These are phyloP conservation scores for Cichorium intybus DNA, from an alignment of 140 eudicot genomes.

Conservation along the genomic window DNA sequence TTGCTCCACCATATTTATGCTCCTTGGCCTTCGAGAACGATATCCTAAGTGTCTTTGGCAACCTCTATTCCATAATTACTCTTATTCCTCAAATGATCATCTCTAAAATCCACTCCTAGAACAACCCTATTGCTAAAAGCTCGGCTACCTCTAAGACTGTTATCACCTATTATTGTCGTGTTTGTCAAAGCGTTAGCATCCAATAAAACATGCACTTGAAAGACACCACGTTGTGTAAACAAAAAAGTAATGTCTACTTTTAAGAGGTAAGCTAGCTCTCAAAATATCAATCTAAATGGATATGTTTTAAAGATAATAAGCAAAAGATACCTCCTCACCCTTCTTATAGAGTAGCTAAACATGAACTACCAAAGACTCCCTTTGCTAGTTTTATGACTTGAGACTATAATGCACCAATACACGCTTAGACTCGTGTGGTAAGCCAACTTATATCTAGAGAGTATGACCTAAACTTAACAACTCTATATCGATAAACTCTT, in stretches of 20 bases:
- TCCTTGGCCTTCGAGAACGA: background rate
- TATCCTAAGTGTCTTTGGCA: background rate
- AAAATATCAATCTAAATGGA: too few species aligned
- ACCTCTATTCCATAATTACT: background rate
- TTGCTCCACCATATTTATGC: background rate
- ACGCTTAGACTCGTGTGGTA: background rate
- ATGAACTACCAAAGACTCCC: background rate
- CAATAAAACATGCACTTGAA: background rate
- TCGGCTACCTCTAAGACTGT: background rate
- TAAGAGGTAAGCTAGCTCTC: background rate
- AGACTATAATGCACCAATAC: background rate
- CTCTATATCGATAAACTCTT: background rate
- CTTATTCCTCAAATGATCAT: background rate
- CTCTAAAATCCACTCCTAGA: background rate
- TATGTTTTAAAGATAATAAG: too few species aligned
- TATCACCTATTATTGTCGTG: background rate
- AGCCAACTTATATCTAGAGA: background rate
- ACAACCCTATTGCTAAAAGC: background rate
- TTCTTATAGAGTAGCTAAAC: background rate
- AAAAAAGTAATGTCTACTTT: background rate
- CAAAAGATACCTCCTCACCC: background rate
- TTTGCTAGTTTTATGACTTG: background rate
- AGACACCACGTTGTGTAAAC: background rate
- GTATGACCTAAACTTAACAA: background rate
- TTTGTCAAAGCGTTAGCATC: background rate